Percentiles rank a stretch among this genome's conserved stretches.
Evolutionary conservation across 805 yeast genomes (phyloP).

Genomic region (Saccharomycopsis fibuligera): DNA sequence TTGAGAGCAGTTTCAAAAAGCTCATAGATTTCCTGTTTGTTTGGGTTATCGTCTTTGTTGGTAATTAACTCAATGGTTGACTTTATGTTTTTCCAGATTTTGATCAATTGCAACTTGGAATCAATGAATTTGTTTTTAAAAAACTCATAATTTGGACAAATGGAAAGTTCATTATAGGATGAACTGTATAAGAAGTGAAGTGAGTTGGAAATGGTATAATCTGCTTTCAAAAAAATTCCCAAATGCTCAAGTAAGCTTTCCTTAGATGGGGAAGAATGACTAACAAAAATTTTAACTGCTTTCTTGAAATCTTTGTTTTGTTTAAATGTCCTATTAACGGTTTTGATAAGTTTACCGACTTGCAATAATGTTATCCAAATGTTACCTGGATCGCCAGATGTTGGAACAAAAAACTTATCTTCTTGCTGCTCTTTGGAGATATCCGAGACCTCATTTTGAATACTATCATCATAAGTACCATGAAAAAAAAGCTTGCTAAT

Average conservation of each 20-base stretch:
- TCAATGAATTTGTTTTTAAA: conserved; percentile 58
- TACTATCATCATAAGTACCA: conserved; percentile 35
- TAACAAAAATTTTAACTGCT: conserved; percentile 48
- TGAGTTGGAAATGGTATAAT: conserved; percentile 67
- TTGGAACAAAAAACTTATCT: conserved; percentile 36
- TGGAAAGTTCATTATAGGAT: conserved; percentile 60
- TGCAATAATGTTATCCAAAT: conserved; percentile 71
- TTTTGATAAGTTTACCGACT: conserved; percentile 56
- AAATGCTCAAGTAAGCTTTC: conserved; percentile 66
- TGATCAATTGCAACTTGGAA: conserved; percentile 53
- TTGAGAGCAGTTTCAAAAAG: conserved; percentile 50
- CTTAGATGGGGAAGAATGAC: conserved; percentile 66
- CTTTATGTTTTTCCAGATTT: conserved; percentile 56
- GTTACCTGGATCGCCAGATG: conserved; percentile 58
- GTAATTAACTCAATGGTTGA: conserved; percentile 41
- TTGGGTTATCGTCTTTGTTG: conserved; percentile 25
- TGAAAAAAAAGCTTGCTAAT: conserved; percentile 63
- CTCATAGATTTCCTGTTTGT: conserved; percentile 37
- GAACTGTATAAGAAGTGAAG: conserved; percentile 66
- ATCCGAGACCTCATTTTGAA: conserved; percentile 16
- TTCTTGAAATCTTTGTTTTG: conserved; percentile 29
- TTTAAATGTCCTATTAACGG: conserved; percentile 36
- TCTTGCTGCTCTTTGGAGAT: not conserved
- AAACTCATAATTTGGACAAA: conserved; percentile 56
- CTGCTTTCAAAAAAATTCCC: conserved; percentile 60